phyloP scores from a whole-genome alignment of 2,329 filamentous ascomycete genomes.

The Aspergillus quadrilineatus region DNA sequence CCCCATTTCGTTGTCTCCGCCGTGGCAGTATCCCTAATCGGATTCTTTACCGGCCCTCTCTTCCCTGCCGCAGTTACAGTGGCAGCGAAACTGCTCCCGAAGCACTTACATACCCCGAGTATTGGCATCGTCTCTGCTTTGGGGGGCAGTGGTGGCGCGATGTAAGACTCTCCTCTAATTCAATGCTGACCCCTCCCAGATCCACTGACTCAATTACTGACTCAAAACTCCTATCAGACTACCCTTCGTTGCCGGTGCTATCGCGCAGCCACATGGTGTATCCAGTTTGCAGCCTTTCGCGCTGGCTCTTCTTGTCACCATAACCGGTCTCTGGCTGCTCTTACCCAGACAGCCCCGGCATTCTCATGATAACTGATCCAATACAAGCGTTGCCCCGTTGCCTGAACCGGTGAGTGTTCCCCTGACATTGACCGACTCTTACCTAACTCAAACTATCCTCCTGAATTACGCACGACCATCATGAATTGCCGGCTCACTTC shows the following conservation, averaged over 20 bases:
- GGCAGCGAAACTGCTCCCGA: slow-evolving; percentile 67
- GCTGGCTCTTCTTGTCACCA: slow-evolving; percentile 26
- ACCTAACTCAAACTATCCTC: not conserved
- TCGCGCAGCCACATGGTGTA: slow-evolving; percentile 60
- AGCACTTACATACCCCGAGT: slow-evolving; percentile 66
- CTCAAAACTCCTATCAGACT: slow-evolving; percentile 31
- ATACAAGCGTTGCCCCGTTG: not conserved
- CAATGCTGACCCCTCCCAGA: not conserved
- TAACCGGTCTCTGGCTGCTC: slow-evolving; percentile 8
- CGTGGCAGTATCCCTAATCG: slow-evolving; percentile 50
- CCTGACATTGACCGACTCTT: too few species aligned
- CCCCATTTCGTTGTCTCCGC: slow-evolving; percentile 66
- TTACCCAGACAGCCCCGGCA: not conserved
- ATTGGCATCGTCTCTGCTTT: slow-evolving; percentile 73
- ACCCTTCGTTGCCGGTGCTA: slow-evolving; percentile 66
- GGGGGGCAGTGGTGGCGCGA: slow-evolving; percentile 66
- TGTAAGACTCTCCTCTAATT: slow-evolving; percentile 26
- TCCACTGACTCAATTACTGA: not conserved
- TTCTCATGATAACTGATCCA: slow-evolving; percentile 1
- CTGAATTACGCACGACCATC: not conserved
- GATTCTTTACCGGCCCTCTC: slow-evolving; percentile 71
- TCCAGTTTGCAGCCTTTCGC: slow-evolving; percentile 58
- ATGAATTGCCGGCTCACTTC: too few species aligned
- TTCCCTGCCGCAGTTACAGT: slow-evolving; percentile 70
- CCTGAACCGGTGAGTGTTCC: not conserved